phyloP scores from a whole-genome alignment of 208 protist genomes.

The Leptomonas seymouri region DNA sequence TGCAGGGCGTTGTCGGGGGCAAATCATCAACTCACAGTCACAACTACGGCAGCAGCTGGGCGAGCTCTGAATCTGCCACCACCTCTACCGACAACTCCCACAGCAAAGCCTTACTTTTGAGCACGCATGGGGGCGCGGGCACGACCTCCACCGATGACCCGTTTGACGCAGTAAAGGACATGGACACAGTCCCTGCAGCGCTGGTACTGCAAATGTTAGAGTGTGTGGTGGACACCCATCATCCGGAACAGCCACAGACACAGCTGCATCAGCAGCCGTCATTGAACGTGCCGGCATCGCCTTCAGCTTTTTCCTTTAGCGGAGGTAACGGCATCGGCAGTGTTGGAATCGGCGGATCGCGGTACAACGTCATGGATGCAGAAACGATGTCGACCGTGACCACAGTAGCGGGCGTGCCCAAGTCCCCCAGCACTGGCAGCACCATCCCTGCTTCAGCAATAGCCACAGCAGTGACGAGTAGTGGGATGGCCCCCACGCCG shows the following conservation, averaged over 20 bases:
- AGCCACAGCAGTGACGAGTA: neutral
- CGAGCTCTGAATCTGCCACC: slow-evolving; percentile 9
- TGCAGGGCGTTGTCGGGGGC: no score
- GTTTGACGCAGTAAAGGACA: slow-evolving; percentile 23
- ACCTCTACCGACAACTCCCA: neutral
- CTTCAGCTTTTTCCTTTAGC: neutral
- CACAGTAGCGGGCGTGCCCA: slow-evolving; percentile 4
- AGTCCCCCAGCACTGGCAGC: slow-evolving; percentile 17
- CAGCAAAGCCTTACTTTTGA: no score
- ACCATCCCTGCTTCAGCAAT: neutral
- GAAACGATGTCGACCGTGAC: slow-evolving; percentile 9
- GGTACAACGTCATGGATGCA: neutral
- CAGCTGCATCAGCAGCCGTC: slow-evolving; percentile 4
- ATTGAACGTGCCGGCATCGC: neutral
- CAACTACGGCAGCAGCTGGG: slow-evolving; percentile 12
- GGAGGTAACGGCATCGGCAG: neutral
- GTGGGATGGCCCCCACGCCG: slow-evolving; percentile 13
- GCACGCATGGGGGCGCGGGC: neutral
- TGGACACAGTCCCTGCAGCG: slow-evolving; percentile 26
- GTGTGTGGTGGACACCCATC: slow-evolving; percentile 21
- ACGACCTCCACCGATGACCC: neutral
- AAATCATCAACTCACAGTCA: no score
- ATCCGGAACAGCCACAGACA: slow-evolving; percentile 4
- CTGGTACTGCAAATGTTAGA: slow-evolving; percentile 37
- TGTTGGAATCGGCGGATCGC: no score